Evolutionary conservation across 106 monocot species (phyloP).

Genomic region (Dendrobium huoshanense): DNA sequence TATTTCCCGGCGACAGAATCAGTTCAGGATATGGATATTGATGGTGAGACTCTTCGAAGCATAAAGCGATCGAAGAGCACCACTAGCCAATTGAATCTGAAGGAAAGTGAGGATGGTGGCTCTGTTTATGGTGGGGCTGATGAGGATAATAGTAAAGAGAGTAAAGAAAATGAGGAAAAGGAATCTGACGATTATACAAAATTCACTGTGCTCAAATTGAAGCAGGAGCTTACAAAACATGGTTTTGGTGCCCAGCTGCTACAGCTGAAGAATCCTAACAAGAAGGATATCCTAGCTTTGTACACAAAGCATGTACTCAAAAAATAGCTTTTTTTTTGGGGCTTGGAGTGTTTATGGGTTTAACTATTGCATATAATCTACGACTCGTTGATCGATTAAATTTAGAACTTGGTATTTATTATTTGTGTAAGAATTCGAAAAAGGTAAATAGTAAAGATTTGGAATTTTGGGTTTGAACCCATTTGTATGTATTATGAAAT

Average conservation of each 20-base stretch:
- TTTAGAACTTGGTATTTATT: neutral
- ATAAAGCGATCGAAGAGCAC: constrained; percentile 72
- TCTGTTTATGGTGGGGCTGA: constrained; percentile 48
- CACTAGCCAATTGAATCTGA: constrained; percentile 44
- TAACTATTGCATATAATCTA: neutral
- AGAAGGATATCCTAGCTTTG: constrained; percentile 70
- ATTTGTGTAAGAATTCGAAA: no score
- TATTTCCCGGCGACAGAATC: constrained; percentile 53
- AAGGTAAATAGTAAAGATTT: no score
- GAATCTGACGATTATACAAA: constrained; percentile 59
- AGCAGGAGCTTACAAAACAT: constrained; percentile 86
- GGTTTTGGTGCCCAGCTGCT: constrained; percentile 82
- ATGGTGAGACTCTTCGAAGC: constrained; percentile 27
- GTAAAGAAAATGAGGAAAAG: constrained; percentile 20
- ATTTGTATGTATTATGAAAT: no score
- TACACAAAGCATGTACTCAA: constrained; percentile 74
- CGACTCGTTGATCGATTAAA: neutral
- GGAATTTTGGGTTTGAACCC: no score
- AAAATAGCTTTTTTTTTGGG: constrained; percentile 19
- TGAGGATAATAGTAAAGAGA: constrained; percentile 23
- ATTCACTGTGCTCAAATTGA: constrained; percentile 73
- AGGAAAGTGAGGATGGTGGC: constrained; percentile 68
- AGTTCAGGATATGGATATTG: constrained; percentile 73
- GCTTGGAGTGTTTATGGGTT: neutral
- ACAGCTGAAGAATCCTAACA: constrained; percentile 79